Evolutionary conservation across 768 basidiomycete species (phyloP).

Genomic region (Tricholomella constricta): DNA sequence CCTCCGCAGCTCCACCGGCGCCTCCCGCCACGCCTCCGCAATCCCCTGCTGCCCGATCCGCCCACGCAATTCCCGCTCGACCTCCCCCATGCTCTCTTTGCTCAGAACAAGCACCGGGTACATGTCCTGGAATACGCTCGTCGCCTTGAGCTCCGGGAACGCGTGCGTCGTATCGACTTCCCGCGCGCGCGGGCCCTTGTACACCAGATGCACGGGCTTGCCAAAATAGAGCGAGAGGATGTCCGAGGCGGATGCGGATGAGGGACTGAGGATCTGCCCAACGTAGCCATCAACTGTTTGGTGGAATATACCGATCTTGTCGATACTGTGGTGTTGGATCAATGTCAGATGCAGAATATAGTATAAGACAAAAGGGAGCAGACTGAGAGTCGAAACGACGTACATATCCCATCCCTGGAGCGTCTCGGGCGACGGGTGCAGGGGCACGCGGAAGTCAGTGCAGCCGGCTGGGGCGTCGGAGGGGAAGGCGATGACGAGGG

Average conservation of each 20-base stretch:
- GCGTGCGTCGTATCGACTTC: constrained; percentile 47
- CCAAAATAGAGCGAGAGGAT: constrained; percentile 65
- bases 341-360: too few species aligned
- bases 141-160: constrained; percentile 60
- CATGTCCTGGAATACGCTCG: constrained; percentile 66
- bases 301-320: constrained; percentile 53
- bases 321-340: constrained; percentile 43
- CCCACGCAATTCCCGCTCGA: constrained; percentile 49
- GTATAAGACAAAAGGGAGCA: not conserved
- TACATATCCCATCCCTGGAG: constrained; percentile 61
- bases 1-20: constrained; percentile 12
- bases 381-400: too few species aligned
- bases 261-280: constrained; percentile 42
- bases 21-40: constrained; percentile 16
- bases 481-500: constrained; percentile 61
- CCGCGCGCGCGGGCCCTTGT: constrained; percentile 65
- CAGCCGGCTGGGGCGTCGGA: constrained; percentile 56
- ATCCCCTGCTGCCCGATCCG: constrained; percentile 40
- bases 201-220: constrained; percentile 60
- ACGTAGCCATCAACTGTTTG: constrained; percentile 67
- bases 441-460: constrained; percentile 58
- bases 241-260: constrained; percentile 43
- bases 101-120: constrained; percentile 71
- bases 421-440: constrained; percentile 51
- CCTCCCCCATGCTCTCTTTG: constrained; percentile 59